phyloP scores from a whole-genome alignment of 106 monocot species.

The Phalaenopsis aphrodite region DNA sequence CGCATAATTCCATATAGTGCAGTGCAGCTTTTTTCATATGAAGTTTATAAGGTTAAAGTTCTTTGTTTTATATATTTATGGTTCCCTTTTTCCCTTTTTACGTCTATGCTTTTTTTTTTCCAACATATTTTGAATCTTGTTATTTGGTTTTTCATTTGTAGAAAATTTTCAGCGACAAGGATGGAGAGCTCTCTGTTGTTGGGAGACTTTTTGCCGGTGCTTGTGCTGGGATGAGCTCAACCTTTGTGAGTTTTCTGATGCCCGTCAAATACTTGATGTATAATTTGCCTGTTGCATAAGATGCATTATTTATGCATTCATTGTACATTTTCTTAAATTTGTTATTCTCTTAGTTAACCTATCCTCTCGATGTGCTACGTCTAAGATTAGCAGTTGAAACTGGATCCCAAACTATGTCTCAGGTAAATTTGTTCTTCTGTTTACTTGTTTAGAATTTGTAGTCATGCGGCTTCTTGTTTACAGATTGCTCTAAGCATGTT shows the following conservation, averaged over 20 bases:
- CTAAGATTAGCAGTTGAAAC: slow-evolving; percentile 89
- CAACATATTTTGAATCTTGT: not conserved
- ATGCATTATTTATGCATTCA: not conserved
- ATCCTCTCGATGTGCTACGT: slow-evolving; percentile 91
- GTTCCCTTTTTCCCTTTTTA: not conserved
- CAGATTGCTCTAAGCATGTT: slow-evolving; percentile 87
- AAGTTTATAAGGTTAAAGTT: slow-evolving; percentile 73
- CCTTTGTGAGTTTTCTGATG: slow-evolving; percentile 59
- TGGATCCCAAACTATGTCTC: slow-evolving; percentile 82
- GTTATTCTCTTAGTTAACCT: slow-evolving; percentile 57
- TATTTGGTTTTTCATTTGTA: slow-evolving; percentile 20
- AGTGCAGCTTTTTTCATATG: slow-evolving; percentile 91
- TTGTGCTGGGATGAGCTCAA: slow-evolving; percentile 98
- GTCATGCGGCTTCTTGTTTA: slow-evolving; percentile 7
- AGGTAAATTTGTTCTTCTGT: slow-evolving; percentile 29
- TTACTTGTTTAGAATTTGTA: not conserved
- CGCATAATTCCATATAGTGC: slow-evolving; percentile 95
- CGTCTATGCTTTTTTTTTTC: not conserved
- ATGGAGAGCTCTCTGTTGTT: slow-evolving; percentile 79
- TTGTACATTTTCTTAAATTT: not conserved
- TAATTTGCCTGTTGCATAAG: not conserved
- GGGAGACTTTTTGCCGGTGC: slow-evolving; percentile 90
- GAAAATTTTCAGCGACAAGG: slow-evolving; percentile 74
- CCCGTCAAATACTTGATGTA: not conserved
- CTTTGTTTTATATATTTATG: not conserved